Conservation (phyloP, 2,329 filamentous ascomycete species). For the Hypoxylon sp. region DNA sequence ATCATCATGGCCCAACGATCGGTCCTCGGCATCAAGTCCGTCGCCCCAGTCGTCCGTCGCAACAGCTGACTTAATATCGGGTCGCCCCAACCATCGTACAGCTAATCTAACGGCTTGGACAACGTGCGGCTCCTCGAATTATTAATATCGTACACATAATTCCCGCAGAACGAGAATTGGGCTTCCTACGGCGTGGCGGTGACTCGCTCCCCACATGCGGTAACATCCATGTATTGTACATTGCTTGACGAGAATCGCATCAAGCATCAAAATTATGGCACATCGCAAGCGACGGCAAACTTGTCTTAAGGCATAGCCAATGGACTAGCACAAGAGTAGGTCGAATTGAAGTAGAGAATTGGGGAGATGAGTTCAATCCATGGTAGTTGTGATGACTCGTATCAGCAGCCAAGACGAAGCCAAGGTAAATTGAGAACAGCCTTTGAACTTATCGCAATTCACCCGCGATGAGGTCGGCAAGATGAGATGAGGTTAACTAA, state of each 20-base stretch:
- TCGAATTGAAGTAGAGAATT: slow-evolving; percentile 2
- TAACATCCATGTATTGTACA: slow-evolving; percentile 5
- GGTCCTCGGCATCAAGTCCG: slow-evolving; percentile 24
- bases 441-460: not conserved
- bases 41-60: slow-evolving; percentile 12
- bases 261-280: not conserved
- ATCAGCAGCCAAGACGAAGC: slow-evolving; percentile 18
- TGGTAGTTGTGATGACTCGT: not conserved
- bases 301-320: slow-evolving; percentile 9
- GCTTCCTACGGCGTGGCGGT: not conserved
- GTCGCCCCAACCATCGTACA: slow-evolving; percentile 2
- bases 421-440: slow-evolving; percentile 1
- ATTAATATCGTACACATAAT: slow-evolving; percentile 22
- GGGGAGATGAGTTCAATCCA: not conserved
- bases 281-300: not conserved
- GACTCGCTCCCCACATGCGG: not conserved
- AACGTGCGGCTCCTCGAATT: slow-evolving; percentile 23
- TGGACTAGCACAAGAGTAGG: not conserved
- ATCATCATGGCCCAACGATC: slow-evolving; percentile 4
- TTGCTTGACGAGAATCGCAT: slow-evolving; percentile 22
- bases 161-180: not conserved
- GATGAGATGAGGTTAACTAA: slow-evolving; percentile 1
- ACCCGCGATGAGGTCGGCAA: not conserved
- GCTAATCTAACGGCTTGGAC: slow-evolving; percentile 14
- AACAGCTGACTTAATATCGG: slow-evolving; percentile 18